These are phyloP conservation scores for Lippia alba DNA, from an alignment of 305 asterid species.

Conservation along the genomic window DNA sequence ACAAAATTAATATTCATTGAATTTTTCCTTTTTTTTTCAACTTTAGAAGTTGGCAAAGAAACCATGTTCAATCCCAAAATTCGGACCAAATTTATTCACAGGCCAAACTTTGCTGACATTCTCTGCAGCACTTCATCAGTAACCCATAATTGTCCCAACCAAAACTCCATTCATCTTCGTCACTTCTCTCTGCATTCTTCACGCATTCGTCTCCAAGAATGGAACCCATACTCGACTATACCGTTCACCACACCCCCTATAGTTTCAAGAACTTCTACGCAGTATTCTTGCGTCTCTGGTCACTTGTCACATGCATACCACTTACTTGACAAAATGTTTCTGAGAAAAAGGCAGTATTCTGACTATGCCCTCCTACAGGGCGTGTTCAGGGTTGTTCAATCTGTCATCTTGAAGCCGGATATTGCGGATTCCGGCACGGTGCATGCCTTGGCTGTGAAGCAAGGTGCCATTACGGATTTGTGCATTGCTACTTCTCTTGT, in stretches of 20 bases:
- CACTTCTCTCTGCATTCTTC: conserved; percentile 2
- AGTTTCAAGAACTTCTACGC: conserved; percentile 26
- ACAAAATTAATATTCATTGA: no score
- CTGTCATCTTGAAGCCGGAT: conserved; percentile 37
- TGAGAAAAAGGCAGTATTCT: conserved; percentile 32
- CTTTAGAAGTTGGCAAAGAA: conserved; percentile 27
- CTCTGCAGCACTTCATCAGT: conserved; percentile 21
- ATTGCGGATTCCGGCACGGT: conserved; percentile 38
- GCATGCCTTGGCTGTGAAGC: conserved; percentile 59
- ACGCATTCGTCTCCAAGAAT: conserved; percentile 33
- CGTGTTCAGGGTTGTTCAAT: conserved; percentile 43
- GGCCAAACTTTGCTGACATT: conserved; percentile 22
- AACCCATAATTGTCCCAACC: neutral
- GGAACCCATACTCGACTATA: conserved; percentile 8
- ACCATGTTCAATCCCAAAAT: conserved; percentile 36
- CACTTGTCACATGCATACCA: conserved; percentile 40
- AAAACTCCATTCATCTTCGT: neutral
- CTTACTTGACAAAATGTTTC: conserved; percentile 47
- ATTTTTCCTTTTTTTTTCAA: neutral
- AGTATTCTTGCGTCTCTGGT: neutral
- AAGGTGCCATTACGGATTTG: conserved; percentile 53
- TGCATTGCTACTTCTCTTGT: conserved; percentile 54
- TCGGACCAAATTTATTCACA: conserved; percentile 33
- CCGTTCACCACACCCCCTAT: conserved; percentile 14
- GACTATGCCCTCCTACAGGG: conserved; percentile 35